These are phyloP conservation scores for Botrytis pseudocinerea DNA, from an alignment of 2,329 filamentous ascomycete species.

Conservation along the genomic window DNA sequence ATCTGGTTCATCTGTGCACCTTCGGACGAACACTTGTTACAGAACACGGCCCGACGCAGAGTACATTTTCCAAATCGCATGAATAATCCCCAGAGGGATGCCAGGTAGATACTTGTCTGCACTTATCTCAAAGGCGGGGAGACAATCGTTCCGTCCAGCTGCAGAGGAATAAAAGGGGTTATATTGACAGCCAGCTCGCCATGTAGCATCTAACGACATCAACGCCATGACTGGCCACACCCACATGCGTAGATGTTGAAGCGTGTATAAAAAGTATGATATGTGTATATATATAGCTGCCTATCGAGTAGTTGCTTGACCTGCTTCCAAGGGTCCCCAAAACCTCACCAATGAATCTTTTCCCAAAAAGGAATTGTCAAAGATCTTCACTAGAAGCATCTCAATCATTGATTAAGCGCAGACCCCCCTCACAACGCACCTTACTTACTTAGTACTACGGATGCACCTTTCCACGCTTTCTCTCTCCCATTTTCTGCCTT, in stretches of 20 bases:
- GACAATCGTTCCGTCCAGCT: background rate
- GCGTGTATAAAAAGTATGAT: background rate
- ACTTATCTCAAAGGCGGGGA: conserved; percentile 17
- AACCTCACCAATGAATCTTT: background rate
- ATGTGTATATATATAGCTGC: background rate
- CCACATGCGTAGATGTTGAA: too few relatives aligned
- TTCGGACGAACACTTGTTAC: conserved; percentile 4
- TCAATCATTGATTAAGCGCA: conserved; percentile 17
- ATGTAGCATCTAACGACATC: too few relatives aligned
- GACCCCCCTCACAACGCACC: background rate
- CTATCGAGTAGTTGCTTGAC: background rate
- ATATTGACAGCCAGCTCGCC: background rate
- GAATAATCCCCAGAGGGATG: conserved; percentile 6
- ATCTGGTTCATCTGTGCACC: conserved; percentile 12
- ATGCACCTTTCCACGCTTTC: background rate
- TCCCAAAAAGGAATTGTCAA: background rate
- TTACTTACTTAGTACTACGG: background rate
- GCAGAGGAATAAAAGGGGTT: background rate
- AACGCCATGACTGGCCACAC: too few relatives aligned
- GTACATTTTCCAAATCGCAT: conserved; percentile 4
- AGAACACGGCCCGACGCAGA: background rate
- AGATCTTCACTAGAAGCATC: conserved; percentile 17
- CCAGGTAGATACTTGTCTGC: background rate
- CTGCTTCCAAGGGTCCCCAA: background rate
- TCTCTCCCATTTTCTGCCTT: background rate